Base-by-base conservation (phyloP, 192 early-diverging fungal species). In the Rhizoclosmatium sp. region DNA sequence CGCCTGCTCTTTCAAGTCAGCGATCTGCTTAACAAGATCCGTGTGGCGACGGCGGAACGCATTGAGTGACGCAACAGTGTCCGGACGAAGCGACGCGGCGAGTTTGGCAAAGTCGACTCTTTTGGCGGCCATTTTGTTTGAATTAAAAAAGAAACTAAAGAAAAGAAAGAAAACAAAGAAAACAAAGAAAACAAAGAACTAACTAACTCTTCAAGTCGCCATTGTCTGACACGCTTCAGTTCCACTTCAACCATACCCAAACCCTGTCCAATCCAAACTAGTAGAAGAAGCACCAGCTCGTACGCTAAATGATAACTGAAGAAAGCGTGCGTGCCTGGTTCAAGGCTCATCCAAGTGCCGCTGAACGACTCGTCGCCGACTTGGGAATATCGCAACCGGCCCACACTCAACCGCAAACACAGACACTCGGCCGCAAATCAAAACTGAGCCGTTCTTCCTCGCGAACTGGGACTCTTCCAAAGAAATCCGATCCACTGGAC, bases 11-110 rank as follows among this genome's bases (percentile, higher is more conserved):
- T 92, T 88, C 61, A 99, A 91, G 82, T 95, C 94, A 47, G 81
- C 60, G 60, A 98, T 88, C 75, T 91, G 84, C 82, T 96, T 93
- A 78, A 89, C 90, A 60, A 96, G 93, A 85, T 97, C 96, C 39
- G 93, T 92, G 84, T 97, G 96, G 82, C 96, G 93, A 82, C 97
- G 94, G 80, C 97, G 96, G 94, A 99, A 99, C 19, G 94, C 91
- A 76, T 85, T 85, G 65, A 99, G 82, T 42, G 94, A 86, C 66
- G 91, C 92, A 71, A 93, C 91, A 54, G 97, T 98, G 82, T 99
- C 98, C 66, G 93, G 92, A 82, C 92, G 92, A 46, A 97, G 87
- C 78, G 93, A 93, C 23, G 91, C 90, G 81, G 89, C 89, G 81
- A 99, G 83, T 79, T 93, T 93, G 73, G 92, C 83, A 94, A 94